These are phyloP conservation scores for Crassisporium funariophilum DNA, from an alignment of 768 basidiomycete species.

Conservation along the genomic window DNA sequence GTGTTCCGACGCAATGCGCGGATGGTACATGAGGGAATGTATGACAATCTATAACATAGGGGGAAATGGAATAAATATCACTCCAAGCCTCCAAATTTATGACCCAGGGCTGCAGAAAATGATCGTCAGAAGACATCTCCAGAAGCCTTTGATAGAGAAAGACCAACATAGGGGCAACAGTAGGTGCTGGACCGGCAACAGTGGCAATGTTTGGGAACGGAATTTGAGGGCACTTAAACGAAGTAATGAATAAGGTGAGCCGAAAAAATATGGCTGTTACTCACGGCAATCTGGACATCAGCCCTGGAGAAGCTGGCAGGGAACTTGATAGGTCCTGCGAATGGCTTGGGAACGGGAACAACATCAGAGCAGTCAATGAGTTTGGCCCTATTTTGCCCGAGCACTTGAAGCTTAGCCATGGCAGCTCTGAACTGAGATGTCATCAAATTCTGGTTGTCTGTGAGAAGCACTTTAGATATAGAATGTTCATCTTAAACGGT, in stretches of 20 bases:
- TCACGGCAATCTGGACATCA: constrained; percentile 14
- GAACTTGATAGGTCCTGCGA: constrained; percentile 15
- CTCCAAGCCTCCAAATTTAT: no score
- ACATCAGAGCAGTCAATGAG: constrained; percentile 35
- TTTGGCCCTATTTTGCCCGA: constrained; percentile 26
- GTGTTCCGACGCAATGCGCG: no score
- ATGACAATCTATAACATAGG: no score
- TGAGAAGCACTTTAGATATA: neutral
- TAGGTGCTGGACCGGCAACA: constrained; percentile 5
- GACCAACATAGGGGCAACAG: constrained; percentile 9
- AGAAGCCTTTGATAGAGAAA: neutral
- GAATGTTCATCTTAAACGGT: neutral
- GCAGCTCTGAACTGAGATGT: constrained; percentile 25
- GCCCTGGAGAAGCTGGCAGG: constrained; percentile 15
- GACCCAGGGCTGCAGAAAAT: neutral
- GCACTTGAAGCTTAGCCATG: constrained; percentile 34
- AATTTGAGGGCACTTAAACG: neutral
- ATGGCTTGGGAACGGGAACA: neutral
- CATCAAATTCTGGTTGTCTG: constrained; percentile 25
- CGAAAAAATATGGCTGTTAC: constrained; percentile 1
- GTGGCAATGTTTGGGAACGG: constrained; percentile 4
- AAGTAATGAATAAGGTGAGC: neutral
- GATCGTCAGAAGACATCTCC: neutral
- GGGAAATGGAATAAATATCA: no score
- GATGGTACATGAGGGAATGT: no score